Conservation (phyloP, 2,329 filamentous ascomycete species). For the Fusarium hainanense region DNA sequence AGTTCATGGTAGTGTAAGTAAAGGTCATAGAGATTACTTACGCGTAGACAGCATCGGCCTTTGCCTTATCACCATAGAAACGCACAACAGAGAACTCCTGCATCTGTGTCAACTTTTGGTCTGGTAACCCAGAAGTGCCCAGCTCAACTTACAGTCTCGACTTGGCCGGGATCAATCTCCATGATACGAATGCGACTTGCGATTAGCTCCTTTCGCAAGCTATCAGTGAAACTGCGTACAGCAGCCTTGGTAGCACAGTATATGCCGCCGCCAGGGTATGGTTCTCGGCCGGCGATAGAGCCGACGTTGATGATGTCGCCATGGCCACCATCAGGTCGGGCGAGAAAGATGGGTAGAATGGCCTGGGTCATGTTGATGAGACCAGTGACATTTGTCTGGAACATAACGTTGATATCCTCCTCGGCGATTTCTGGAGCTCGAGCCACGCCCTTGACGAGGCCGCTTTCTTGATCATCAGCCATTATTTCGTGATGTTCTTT, state of each 20-base stretch:
- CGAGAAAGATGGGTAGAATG: constrained; percentile 83
- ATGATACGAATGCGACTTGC: constrained; percentile 84
- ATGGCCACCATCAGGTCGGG: constrained; percentile 76
- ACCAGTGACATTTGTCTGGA: constrained; percentile 92
- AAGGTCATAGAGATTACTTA: constrained; percentile 54
- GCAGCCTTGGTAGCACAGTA: constrained; percentile 96
- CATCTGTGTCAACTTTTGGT: constrained; percentile 8
- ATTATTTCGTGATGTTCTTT: neutral
- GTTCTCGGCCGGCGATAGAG: constrained; percentile 86
- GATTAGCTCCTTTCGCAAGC: constrained; percentile 84
- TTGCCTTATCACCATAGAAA: constrained; percentile 87
- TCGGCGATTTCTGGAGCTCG: constrained; percentile 84
- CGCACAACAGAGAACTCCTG: constrained; percentile 89
- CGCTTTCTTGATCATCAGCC: constrained; percentile 61
- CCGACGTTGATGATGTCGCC: constrained; percentile 97
- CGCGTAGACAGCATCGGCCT: constrained; percentile 91
- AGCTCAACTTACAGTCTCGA: constrained; percentile 75
- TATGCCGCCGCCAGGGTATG: constrained; percentile 86
- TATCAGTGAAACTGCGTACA: constrained; percentile 84
- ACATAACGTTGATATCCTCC: constrained; percentile 88
- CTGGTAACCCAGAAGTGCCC: neutral
- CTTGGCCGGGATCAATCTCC: constrained; percentile 90
- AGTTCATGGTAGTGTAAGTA: neutral
- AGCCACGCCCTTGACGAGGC: constrained; percentile 88
- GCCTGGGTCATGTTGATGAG: constrained; percentile 98